Conservation (phyloP, 2,329 filamentous ascomycete genomes). For the Xylaria arbuscula region DNA sequence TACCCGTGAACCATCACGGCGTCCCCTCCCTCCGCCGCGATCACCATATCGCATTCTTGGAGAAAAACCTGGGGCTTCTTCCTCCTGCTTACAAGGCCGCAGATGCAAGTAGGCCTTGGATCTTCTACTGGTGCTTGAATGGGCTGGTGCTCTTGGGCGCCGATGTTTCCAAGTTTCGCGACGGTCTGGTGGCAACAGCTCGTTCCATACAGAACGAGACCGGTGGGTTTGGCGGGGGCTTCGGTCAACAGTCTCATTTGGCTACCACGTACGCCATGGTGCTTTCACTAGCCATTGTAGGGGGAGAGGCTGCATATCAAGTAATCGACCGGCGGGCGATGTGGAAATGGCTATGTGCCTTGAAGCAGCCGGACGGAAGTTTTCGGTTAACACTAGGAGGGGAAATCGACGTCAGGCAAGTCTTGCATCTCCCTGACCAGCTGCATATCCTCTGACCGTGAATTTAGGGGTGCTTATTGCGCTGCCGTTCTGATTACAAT, state of each 20-base stretch:
- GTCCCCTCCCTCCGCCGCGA: conserved; percentile 78
- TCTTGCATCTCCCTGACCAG: conserved; percentile 36
- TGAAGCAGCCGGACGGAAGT: conserved; percentile 91
- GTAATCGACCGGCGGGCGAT: conserved; percentile 83
- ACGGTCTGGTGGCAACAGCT: conserved; percentile 79
- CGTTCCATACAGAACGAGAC: conserved; percentile 81
- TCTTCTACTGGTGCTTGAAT: conserved; percentile 90
- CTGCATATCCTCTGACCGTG: conserved; percentile 40
- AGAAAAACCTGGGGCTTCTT: conserved; percentile 67
- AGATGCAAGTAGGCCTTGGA: conserved; percentile 92
- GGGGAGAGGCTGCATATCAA: conserved; percentile 77
- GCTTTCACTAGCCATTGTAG: conserved; percentile 81
- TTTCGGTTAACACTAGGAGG: conserved; percentile 88
- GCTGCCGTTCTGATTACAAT: conserved; percentile 86
- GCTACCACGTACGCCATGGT: conserved; percentile 89
- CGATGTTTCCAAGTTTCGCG: conserved; percentile 74
- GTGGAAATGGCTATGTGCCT: conserved; percentile 88
- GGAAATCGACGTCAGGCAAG: conserved; percentile 90
- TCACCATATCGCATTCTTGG: conserved; percentile 71
- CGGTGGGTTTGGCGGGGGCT: conserved; percentile 94
- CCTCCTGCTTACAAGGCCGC: conserved; percentile 77
- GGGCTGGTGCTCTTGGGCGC: conserved; percentile 81
- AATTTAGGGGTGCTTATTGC: conserved; percentile 85
- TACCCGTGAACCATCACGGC: conserved; percentile 74
- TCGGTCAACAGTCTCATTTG: conserved; percentile 88